These are phyloP conservation scores for Gentiana dahurica DNA, from an alignment of 257 asterid species.

Conservation along the genomic window DNA sequence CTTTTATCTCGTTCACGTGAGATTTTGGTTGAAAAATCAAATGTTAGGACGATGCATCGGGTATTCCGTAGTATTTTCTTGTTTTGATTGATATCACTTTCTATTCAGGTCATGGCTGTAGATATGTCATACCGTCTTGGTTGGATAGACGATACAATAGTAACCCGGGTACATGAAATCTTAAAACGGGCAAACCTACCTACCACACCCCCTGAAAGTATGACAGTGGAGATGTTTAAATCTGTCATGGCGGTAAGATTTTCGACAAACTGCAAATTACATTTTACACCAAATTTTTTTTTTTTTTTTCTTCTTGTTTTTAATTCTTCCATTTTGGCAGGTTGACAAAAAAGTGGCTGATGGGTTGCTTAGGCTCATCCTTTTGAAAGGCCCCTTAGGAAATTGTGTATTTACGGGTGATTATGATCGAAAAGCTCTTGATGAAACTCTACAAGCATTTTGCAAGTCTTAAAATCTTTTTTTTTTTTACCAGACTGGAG, in stretches of 20 bases:
- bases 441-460: conserved; percentile 64
- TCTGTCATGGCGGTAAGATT: conserved; percentile 93
- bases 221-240: conserved; percentile 84
- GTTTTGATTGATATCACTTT: conserved; percentile 4
- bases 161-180: conserved; percentile 56
- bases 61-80: background rate
- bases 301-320: background rate
- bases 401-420: conserved; percentile 88
- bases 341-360: conserved; percentile 98
- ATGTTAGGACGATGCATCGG: too few relatives aligned
- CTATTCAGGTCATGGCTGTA: conserved; percentile 84
- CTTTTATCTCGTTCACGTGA: background rate
- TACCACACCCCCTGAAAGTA: conserved; percentile 62
- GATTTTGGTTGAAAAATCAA: too few relatives aligned
- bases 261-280: background rate
- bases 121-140: conserved; percentile 93
- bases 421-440: conserved; percentile 62
- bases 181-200: conserved; percentile 72
- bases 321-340: conserved; percentile 23
- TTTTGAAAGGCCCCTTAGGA: conserved; percentile 85
- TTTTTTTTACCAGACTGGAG: too few relatives aligned
- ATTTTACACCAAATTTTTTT: background rate
- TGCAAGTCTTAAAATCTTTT: conserved; percentile 35
- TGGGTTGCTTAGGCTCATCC: conserved; percentile 83
- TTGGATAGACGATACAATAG: conserved; percentile 85